Evolutionary conservation across 2,329 filamentous ascomycete genomes (phyloP).

Genomic region (Rutstroemia sydowiana): DNA sequence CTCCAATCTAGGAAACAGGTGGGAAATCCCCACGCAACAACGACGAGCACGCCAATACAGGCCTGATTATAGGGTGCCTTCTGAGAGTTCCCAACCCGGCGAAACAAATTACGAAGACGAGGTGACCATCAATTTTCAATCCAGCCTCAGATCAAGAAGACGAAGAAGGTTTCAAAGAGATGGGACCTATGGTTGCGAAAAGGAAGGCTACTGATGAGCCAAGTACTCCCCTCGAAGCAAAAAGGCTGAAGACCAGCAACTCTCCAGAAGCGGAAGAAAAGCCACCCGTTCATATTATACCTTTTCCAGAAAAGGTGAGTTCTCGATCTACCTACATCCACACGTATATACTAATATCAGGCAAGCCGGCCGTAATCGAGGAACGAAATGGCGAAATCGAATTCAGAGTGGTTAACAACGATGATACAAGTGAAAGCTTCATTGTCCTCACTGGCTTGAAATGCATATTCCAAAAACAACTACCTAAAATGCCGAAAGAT

Average conservation of each 20-base stretch:
- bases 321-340: neutral
- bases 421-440: constrained; percentile 76
- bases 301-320: constrained; percentile 79
- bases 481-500: constrained; percentile 98
- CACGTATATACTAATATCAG: neutral
- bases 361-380: constrained; percentile 78
- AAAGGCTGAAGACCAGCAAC: constrained; percentile 52
- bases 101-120: no score
- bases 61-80: no score
- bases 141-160: neutral
- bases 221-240: constrained; percentile 52
- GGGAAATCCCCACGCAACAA: no score
- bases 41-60: no score
- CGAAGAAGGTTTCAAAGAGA: neutral
- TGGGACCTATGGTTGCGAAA: constrained; percentile 39
- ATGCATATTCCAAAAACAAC: constrained; percentile 96
- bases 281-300: constrained; percentile 56
- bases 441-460: constrained; percentile 95
- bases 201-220: constrained; percentile 65
- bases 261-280: constrained; percentile 36
- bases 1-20: no score
- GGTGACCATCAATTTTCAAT: no score
- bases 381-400: constrained; percentile 92
- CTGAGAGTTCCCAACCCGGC: no score
- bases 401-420: constrained; percentile 97